phyloP scores from a whole-genome alignment of 768 basidiomycete species.

The Termitomyces bulborhizus region DNA sequence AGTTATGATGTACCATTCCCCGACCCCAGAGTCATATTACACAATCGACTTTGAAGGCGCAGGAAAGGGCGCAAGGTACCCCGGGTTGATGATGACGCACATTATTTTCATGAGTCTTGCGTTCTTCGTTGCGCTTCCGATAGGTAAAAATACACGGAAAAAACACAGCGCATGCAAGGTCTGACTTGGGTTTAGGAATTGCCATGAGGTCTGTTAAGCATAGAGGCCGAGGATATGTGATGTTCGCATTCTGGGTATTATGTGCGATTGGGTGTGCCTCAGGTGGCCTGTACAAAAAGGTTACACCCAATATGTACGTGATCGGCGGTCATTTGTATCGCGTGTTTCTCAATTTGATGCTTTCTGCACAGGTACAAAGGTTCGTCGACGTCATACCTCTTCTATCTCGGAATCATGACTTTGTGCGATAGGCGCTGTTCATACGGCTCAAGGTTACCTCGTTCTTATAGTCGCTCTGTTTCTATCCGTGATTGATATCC shows the following conservation, averaged over 20 bases:
- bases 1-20: slow-evolving; percentile 53
- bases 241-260: slow-evolving; percentile 59
- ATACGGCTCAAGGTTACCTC: slow-evolving; percentile 58
- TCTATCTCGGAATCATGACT: neutral
- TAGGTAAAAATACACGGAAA: slow-evolving; percentile 39
- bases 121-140: slow-evolving; percentile 79
- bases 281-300: slow-evolving; percentile 66
- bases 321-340: slow-evolving; percentile 13
- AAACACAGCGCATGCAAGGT: neutral
- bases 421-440: slow-evolving; percentile 35
- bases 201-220: slow-evolving; percentile 75
- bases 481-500: slow-evolving; percentile 45
- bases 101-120: slow-evolving; percentile 69
- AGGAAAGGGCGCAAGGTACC: slow-evolving; percentile 41
- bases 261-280: slow-evolving; percentile 58
- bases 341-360: slow-evolving; percentile 14
- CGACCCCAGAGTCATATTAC: slow-evolving; percentile 78
- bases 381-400: slow-evolving; percentile 19
- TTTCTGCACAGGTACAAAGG: slow-evolving; percentile 56
- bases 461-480: slow-evolving; percentile 30
- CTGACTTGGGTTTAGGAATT: slow-evolving; percentile 47
- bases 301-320: slow-evolving; percentile 79
- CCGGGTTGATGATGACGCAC: slow-evolving; percentile 71
- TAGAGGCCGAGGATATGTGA: slow-evolving; percentile 49
- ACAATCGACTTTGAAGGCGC: slow-evolving; percentile 66